A percentile compares a stretch with the other conserved stretches of the same genome.
phyloP scores from a whole-genome alignment of 495 filamentous ascomycete genomes.

The Talaromyces stipitatus region DNA sequence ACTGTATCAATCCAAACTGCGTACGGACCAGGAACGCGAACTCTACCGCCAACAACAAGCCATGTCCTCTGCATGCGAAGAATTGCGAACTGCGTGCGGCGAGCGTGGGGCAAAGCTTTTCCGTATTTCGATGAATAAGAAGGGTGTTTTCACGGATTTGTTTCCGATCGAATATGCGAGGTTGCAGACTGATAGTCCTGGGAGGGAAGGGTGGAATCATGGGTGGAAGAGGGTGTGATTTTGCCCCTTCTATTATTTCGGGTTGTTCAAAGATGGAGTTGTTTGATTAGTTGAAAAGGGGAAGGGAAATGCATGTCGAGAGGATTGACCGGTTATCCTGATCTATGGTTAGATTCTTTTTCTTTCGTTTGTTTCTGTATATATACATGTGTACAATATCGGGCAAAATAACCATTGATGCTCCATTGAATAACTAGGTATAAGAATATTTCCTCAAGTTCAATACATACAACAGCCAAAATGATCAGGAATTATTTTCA shows the following conservation, averaged over 20 bases:
- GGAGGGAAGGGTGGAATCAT: slow-evolving; percentile 70
- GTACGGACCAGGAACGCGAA: slow-evolving; percentile 49
- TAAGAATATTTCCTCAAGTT: not conserved
- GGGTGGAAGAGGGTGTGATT: slow-evolving; percentile 36
- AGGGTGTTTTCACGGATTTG: slow-evolving; percentile 55
- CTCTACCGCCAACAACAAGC: slow-evolving; percentile 69
- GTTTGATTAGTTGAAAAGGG: not conserved
- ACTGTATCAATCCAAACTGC: slow-evolving; percentile 58
- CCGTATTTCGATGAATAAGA: slow-evolving; percentile 78
- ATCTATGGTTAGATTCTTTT: not conserved
- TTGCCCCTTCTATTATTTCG: slow-evolving; percentile 1
- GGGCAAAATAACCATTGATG: not conserved
- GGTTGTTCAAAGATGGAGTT: not conserved
- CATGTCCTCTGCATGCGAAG: slow-evolving; percentile 76
- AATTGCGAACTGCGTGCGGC: slow-evolving; percentile 61
- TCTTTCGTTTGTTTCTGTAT: not conserved
- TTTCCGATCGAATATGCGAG: slow-evolving; percentile 86
- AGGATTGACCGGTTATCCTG: too few species aligned
- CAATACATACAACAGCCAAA: not conserved
- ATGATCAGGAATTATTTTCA: not conserved
- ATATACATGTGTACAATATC: not conserved
- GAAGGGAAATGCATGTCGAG: too few species aligned
- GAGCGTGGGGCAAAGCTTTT: slow-evolving; percentile 69
- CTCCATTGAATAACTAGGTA: not conserved
- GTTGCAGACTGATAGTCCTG: slow-evolving; percentile 70